Evolutionary conservation across 2,329 filamentous ascomycete genomes (phyloP), one percentile per base, ranked within the genome.

Genomic region (Lithohypha guttulata): DNA sequence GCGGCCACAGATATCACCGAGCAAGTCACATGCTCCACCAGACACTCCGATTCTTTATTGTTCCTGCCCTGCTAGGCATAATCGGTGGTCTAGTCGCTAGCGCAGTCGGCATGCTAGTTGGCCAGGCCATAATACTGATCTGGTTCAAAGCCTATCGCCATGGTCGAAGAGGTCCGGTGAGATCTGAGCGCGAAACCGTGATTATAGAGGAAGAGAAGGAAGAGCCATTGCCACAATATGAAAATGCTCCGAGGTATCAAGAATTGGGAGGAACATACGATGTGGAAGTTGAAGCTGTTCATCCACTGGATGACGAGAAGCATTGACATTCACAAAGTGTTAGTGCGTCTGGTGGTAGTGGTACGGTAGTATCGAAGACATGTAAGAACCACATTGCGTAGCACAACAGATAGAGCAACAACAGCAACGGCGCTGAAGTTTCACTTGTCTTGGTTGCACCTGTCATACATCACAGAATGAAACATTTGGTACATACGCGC

Each of bases 61-160:
- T 69, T 33, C 65, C 65, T 3, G 62, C 62, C 20, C 41, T 64
- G 2, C 49, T 67, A 4, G 66, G 66, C 28, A 55, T 68, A 21
- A 51, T 65, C 18, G 63, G 64, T 19, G 65, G 64, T 41, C 49
- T 69, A 39, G 55, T 59, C 29, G 64, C 65, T 19, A 64, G 60
- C 43, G 62, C 60, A 7, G 47, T 69, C 29, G 65, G 64, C 32
- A 64, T 68, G 61, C 50, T 69, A n/a, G 55, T 67, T 30, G 65
- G 64, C 20, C 64, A 67, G 51, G 49, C 58, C 20, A 56, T 66
- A 28, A 55, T 65, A 20, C 65, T 62, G 51, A 34, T 68, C 31
- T 68, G 65, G 63, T 54, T 58, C 34, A 59, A 58, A 41, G 60
- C 42, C 30, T 39, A 44, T 32, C 44, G 51, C 18, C 28, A 41